phyloP scores from a whole-genome alignment of 225 moss, liverwort and hornwort genomes.

The Climacium dendroides region DNA sequence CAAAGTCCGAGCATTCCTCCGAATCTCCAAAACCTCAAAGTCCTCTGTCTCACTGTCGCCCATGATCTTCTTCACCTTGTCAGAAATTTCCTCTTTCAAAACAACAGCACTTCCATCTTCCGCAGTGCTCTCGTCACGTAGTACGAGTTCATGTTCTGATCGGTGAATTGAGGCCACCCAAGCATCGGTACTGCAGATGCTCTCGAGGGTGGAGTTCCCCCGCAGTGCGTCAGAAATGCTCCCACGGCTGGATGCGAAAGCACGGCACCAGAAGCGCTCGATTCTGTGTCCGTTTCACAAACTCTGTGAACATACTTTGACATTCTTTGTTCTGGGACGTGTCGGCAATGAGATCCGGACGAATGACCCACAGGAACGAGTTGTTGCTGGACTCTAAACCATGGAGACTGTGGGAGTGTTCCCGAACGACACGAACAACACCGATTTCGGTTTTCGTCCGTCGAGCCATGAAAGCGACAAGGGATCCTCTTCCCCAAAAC shows the following conservation, averaged over 20 bases:
- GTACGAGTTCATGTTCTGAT: not conserved
- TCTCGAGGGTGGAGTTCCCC: slow-evolving; percentile 2
- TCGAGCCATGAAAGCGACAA: too few species aligned
- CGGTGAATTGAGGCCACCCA: not conserved
- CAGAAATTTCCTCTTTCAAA: not conserved
- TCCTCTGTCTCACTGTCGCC: not conserved
- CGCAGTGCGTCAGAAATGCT: not conserved
- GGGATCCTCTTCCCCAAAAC: too few species aligned
- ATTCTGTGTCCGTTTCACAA: not conserved
- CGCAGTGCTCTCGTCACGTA: not conserved
- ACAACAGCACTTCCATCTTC: not conserved
- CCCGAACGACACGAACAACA: too few species aligned
- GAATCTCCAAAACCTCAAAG: not conserved
- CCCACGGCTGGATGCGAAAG: not conserved
- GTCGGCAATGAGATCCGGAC: not conserved
- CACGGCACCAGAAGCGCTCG: not conserved
- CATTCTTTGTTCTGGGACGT: not conserved
- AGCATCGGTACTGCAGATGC: not conserved
- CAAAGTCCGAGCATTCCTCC: not conserved
- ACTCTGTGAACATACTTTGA: not conserved
- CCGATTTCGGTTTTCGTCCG: too few species aligned
- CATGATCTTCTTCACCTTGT: not conserved
- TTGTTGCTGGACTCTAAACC: too few species aligned
- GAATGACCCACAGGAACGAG: not conserved
- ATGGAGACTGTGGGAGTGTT: too few species aligned